Conservation (phyloP, 2,329 filamentous ascomycete genomes). For the Trichoderma asperellum region DNA sequence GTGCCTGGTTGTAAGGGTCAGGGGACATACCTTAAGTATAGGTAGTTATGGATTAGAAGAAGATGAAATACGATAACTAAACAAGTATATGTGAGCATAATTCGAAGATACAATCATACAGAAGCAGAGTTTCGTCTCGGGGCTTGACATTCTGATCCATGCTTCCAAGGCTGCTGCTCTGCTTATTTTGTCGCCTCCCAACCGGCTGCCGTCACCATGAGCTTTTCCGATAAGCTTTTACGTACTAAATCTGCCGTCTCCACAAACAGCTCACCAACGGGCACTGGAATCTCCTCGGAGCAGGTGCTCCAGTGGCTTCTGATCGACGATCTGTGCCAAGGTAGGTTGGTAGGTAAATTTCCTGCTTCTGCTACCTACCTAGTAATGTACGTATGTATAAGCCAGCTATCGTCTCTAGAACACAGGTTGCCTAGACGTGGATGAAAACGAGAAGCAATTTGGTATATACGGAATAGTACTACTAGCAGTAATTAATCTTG, state of each 20-base stretch:
- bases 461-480: not conserved
- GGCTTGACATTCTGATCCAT: not conserved
- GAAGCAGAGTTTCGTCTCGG: not conserved
- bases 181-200: not conserved
- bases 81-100: not conserved
- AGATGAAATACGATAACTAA: not conserved
- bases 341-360: not conserved
- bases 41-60: too few relatives aligned
- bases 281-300: conserved; percentile 3
- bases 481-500: not conserved
- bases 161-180: not conserved
- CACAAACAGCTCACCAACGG: conserved; percentile 14
- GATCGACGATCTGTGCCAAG: not conserved
- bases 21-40: too few relatives aligned
- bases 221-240: conserved; percentile 16
- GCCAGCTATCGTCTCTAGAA: not conserved
- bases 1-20: not conserved
- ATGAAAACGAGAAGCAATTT: not conserved
- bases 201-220: not conserved
- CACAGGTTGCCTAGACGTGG: not conserved
- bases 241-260: conserved; percentile 11
- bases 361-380: not conserved
- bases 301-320: not conserved
- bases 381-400: not conserved
- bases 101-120: not conserved